Percentiles rank a stretch among this genome's conserved stretches.
Evolutionary conservation across 2,329 filamentous ascomycete genomes (phyloP).

Genomic region (Byssoonygena ceratinophila): DNA sequence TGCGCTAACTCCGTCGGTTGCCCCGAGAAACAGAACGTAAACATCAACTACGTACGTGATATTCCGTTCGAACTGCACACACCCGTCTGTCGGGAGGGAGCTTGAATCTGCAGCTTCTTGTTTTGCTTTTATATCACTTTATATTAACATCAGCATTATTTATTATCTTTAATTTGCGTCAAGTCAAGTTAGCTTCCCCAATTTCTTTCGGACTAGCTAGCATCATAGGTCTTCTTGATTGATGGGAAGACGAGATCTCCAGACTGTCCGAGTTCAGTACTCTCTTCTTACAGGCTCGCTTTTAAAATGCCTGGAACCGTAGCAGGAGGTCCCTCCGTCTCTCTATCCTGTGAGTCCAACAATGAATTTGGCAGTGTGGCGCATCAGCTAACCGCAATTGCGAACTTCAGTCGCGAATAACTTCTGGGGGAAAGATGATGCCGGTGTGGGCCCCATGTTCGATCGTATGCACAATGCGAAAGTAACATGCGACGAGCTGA

Average conservation of each 20-base stretch:
- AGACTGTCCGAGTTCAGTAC: neutral
- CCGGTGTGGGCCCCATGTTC: slow-evolving; percentile 79
- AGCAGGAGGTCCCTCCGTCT: slow-evolving; percentile 53
- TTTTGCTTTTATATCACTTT: neutral
- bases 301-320: slow-evolving; percentile 50
- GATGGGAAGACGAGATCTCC: neutral
- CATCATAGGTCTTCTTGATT: neutral
- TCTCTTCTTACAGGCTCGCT: neutral
- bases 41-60: neutral
- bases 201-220: neutral
- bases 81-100: neutral
- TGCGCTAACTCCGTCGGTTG: neutral
- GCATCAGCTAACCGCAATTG: neutral
- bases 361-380: neutral
- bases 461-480: slow-evolving; percentile 94
- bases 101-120: neutral
- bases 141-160: too few relatives aligned
- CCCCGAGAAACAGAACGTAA: slow-evolving; percentile 6
- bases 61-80: neutral
- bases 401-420: slow-evolving; percentile 71
- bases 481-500: slow-evolving; percentile 86
- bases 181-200: neutral
- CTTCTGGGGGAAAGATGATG: slow-evolving; percentile 99
- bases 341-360: slow-evolving; percentile 52
- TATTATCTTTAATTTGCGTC: neutral